Base-by-base conservation (phyloP, 2,329 filamentous ascomycete species). In the Microcyclospora pomicola region DNA sequence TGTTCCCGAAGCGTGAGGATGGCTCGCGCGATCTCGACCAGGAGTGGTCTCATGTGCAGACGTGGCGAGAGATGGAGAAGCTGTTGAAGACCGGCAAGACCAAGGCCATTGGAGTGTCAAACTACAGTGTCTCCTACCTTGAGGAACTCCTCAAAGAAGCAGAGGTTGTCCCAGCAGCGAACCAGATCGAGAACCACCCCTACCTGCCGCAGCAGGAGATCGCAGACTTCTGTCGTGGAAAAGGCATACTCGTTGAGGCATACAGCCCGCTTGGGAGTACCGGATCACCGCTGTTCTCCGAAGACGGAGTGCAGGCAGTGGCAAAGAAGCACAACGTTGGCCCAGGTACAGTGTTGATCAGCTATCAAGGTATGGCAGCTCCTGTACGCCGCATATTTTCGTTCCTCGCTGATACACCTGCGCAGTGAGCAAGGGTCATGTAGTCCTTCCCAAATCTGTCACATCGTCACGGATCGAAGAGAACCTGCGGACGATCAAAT, bases 31-130 rank as follows among this genome's bases (percentile, higher is more conserved):
- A 92, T 58, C 73, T 91, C 38, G 68, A 80, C 54, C 69, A 62
- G 50, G 67, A 66, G 47, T 77, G 79, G 67, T 76, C 75, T 49
- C 82, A 88, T 59, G 64, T 82, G 46, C 69, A 82, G 42, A 84
- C 81, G 35, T 92, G 82, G 81, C 78, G 78, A 63, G 72, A 71
- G 57, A 77, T 85, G 71, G 81, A 85, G 66, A 70, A 68, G 45
- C 64, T 83, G 29, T 52, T 60, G 41, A 53, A 62, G 57, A 62
- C 62, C 15, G 60, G 63, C 38, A 68, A 67, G 47, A 58, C 60
- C 36, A 67, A 66, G 54, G 65, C 65, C 15, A 68, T 69, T 42
- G 66, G 66, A 35, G 65, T 69, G 2, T 63, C 64, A 28, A 69
- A 69, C 51, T 68, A 66, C 59, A 63, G 60, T 1, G 59, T 63